These are phyloP conservation scores for Hypoxylon lienhwacheense DNA, from an alignment of 495 filamentous ascomycete species.

Conservation along the genomic window DNA sequence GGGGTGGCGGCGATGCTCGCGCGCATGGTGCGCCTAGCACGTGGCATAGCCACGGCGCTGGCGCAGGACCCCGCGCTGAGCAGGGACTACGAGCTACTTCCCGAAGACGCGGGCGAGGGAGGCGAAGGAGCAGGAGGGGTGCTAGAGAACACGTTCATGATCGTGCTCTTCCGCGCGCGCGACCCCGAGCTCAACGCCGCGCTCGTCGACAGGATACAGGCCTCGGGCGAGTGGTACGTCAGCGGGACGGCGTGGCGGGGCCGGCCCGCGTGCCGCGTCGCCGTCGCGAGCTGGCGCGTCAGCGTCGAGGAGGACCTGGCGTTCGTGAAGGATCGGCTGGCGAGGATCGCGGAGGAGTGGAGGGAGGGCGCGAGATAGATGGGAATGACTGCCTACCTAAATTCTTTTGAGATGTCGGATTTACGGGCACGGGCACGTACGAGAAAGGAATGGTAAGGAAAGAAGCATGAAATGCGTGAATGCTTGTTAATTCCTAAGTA, in stretches of 20 bases:
- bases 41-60: conserved; percentile 65
- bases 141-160: conserved; percentile 64
- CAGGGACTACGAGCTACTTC: conserved; percentile 66
- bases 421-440: too few species aligned
- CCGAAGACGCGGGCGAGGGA: conserved; percentile 39
- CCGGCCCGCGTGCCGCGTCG: conserved; percentile 71
- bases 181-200: conserved; percentile 64
- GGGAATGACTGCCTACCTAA: too few species aligned
- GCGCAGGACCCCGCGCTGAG: conserved; percentile 41
- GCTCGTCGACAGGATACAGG: conserved; percentile 72
- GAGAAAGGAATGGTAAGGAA: too few species aligned
- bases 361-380: conserved; percentile 10
- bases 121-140: background rate
- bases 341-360: conserved; percentile 25
- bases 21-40: conserved; percentile 69
- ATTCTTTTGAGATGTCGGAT: too few species aligned
- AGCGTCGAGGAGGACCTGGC: conserved; percentile 58
- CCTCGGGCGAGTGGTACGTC: conserved; percentile 74
- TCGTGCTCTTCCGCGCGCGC: conserved; percentile 79
- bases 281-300: conserved; percentile 81
- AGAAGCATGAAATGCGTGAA: too few species aligned
- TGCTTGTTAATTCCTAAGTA: too few species aligned
- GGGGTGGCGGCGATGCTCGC: conserved; percentile 73
- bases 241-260: conserved; percentile 79
- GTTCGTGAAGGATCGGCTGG: conserved; percentile 45